A percentile compares a stretch with the other conserved stretches of the same genome.
Evolutionary conservation across 495 filamentous ascomycete genomes (phyloP).

Genomic region (Neohortaea acidophila): DNA sequence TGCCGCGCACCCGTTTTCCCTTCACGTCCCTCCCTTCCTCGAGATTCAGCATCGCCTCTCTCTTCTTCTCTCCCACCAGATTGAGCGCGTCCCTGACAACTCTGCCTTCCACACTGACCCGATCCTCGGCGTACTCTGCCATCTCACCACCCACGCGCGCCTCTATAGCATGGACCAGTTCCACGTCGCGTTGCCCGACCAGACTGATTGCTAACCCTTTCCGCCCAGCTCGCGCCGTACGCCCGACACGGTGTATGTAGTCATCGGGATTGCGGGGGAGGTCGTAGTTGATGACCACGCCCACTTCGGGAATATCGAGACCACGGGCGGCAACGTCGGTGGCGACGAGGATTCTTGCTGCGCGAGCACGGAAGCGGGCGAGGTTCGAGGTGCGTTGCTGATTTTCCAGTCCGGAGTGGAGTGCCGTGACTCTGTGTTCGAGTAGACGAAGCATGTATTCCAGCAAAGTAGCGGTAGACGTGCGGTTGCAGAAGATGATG

Average conservation of each 20-base stretch:
- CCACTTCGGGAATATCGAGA: conserved; percentile 88
- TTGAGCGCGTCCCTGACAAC: conserved; percentile 74
- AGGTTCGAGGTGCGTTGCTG: conserved; percentile 71
- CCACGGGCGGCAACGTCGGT: conserved; percentile 94
- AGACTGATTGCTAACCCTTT: conserved; percentile 71
- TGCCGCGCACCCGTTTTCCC: conserved; percentile 53
- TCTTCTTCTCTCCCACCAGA: conserved; percentile 78
- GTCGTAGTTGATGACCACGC: conserved; percentile 85
- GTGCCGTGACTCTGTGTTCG: conserved; percentile 73
- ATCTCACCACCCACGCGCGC: conserved; percentile 63
- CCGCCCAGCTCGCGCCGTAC: conserved; percentile 82
- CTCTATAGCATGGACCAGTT: conserved; percentile 77
- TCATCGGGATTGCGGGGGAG: conserved; percentile 91
- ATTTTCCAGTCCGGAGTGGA: conserved; percentile 77
- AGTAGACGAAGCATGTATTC: conserved; percentile 73
- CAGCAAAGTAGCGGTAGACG: conserved; percentile 71
- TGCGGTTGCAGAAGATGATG: conserved; percentile 93
- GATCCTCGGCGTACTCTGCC: conserved; percentile 69
- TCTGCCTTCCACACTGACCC: conserved; percentile 74
- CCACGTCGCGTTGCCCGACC: conserved; percentile 81
- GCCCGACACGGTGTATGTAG: conserved; percentile 91
- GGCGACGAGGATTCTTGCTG: conserved; percentile 78
- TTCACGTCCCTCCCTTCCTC: conserved; percentile 80
- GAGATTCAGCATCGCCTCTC: conserved; percentile 74
- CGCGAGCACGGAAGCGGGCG: conserved; percentile 78